A percentile compares a stretch with the other conserved stretches of the same genome.
Conservation (phyloP, 306 rosid genomes). For the Quercus cerris region DNA sequence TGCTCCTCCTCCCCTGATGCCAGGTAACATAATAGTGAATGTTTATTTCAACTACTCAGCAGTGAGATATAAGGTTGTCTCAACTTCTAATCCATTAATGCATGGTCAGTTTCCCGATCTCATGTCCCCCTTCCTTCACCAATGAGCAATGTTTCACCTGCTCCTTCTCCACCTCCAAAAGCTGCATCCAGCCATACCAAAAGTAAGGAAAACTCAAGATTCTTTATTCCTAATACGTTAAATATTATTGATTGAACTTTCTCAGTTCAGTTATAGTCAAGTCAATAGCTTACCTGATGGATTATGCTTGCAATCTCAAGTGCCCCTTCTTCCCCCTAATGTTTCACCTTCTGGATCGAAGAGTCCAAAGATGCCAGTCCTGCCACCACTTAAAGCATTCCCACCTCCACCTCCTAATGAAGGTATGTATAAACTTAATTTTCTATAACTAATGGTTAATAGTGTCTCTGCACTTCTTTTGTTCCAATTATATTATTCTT, state of each 20-base stretch:
- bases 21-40: slow-evolving; percentile 40
- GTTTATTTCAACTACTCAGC: slow-evolving; percentile 9
- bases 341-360: slow-evolving; percentile 37
- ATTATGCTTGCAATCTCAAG: slow-evolving; percentile 34
- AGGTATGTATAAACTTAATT: slow-evolving; percentile 42
- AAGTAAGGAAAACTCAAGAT: slow-evolving; percentile 49
- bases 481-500: slow-evolving; percentile 11
- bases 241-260: not conserved
- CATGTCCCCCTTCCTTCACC: slow-evolving; percentile 42
- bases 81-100: slow-evolving; percentile 15
- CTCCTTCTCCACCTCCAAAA: slow-evolving; percentile 58
- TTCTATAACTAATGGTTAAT: slow-evolving; percentile 7
- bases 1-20: slow-evolving; percentile 57
- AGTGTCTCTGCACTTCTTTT: not conserved
- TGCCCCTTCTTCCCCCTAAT: slow-evolving; percentile 43
- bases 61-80: slow-evolving; percentile 4
- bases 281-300: slow-evolving; percentile 18
- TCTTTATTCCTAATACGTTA: not conserved
- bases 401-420: slow-evolving; percentile 99
- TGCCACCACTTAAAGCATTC: slow-evolving; percentile 52
- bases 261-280: slow-evolving; percentile 12
- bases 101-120: slow-evolving; percentile 45
- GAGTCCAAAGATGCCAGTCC: slow-evolving; percentile 49
- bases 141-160: slow-evolving; percentile 46
- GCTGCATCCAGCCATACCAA: slow-evolving; percentile 36